Base-by-base conservation (phyloP, 176 grass and related monocot species). In the Echinochloa phyllopogon region DNA sequence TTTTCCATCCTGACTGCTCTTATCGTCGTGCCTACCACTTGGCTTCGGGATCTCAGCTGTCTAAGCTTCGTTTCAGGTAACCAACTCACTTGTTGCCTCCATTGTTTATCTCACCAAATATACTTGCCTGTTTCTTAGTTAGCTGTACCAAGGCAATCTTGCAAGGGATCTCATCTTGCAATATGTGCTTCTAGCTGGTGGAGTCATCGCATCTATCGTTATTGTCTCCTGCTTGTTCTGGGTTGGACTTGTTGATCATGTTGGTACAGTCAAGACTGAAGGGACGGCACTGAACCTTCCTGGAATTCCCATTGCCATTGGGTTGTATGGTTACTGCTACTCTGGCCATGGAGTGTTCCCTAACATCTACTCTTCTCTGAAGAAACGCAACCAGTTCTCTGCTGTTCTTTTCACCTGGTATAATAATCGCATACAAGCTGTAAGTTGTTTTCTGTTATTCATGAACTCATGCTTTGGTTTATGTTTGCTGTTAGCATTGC, bases 291-390 rank as follows among this genome's bases (percentile, higher is more conserved):
- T 98, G 44, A 92, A 94, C 77, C 60, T 98, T 69, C 83, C 85
- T 8, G 83, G 96, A n/a, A 92, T 98, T 58, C 96, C 96, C 21
- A 98, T 98, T 42, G 93, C 96, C 2, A 88, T 98, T 81, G 96
- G 96, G 63, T 57, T 98, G 45, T 98, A 95, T 68, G 96, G 93
- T n/a, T 98, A 95, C 18, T 87, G 91, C 89, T 98, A 91, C 85
- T 98, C 96, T 16, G 91, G 93, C 5, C 96, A 98, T 50, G 96
- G 93, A 42, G 89, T 98, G 77, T 98, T 98, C 77, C 96, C 96
- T 24, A 98, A 98, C 86, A 98, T 98, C 49, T 98, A 98, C 75
- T 92, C 93, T 57, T 98, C 96, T 72, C 80, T 96, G 38, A 98
- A 92, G 86, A 95, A 94, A 45, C 84, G 85, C 57, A 88, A 85